These are phyloP conservation scores for Aspergillus pseudonomiae DNA, from an alignment of 2,329 filamentous ascomycete species.

Conservation along the genomic window DNA sequence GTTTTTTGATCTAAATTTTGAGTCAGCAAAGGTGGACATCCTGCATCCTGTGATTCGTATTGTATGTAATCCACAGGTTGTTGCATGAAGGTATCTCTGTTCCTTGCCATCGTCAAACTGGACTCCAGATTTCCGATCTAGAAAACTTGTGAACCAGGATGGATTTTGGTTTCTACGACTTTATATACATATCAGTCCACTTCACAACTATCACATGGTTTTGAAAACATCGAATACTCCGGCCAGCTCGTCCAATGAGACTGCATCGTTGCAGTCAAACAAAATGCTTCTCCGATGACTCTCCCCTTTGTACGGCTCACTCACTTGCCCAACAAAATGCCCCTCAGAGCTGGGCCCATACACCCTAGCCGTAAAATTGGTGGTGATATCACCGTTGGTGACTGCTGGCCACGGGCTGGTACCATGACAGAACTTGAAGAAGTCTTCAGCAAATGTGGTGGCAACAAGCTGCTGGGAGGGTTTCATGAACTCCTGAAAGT, in stretches of 20 bases:
- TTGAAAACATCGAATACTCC: constrained; percentile 21
- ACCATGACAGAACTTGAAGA: constrained; percentile 46
- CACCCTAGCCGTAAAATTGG: constrained; percentile 27
- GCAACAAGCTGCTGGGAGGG: constrained; percentile 35
- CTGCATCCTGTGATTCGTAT: no score
- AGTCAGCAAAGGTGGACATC: no score
- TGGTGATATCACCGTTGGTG: constrained; percentile 17
- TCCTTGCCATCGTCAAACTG: no score
- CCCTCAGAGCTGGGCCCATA: constrained; percentile 30
- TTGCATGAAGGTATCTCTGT: no score
- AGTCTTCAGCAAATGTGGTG: constrained; percentile 38
- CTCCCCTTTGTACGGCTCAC: constrained; percentile 25
- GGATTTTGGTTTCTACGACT: no score
- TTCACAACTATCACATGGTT: not conserved
- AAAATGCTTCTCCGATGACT: constrained; percentile 27
- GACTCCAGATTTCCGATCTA: no score
- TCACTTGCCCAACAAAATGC: constrained; percentile 10
- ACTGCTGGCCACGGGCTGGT: constrained; percentile 36
- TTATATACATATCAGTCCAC: not conserved
- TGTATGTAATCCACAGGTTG: no score
- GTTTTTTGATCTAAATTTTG: no score
- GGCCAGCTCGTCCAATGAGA: constrained; percentile 29
- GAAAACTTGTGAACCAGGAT: no score
- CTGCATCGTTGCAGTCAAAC: constrained; percentile 26
- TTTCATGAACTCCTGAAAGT: constrained; percentile 45